phyloP scores from a whole-genome alignment of 768 basidiomycete species.

The Termitomyces sp. region DNA sequence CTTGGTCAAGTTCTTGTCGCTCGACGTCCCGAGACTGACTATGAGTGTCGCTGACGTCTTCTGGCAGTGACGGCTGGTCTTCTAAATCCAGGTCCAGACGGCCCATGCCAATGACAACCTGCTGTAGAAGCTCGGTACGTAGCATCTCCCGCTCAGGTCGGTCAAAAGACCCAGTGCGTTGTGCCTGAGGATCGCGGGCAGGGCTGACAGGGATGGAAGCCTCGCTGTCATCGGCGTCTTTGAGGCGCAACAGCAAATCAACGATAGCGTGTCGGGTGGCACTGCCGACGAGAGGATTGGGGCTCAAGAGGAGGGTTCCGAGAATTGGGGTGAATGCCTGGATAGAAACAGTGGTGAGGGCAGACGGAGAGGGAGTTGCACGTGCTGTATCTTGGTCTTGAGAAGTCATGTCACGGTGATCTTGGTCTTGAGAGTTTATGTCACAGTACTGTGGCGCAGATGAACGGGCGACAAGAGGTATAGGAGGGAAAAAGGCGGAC shows the following conservation, averaged over 20 bases:
- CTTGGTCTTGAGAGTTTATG: constrained; percentile 37
- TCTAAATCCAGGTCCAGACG: constrained; percentile 48
- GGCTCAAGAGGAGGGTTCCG: constrained; percentile 81
- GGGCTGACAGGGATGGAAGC: constrained; percentile 24
- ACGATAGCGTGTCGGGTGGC: constrained; percentile 76
- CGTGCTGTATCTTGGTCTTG: constrained; percentile 32
- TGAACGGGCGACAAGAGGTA: constrained; percentile 5
- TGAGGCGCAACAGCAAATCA: constrained; percentile 69
- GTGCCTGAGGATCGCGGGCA: constrained; percentile 34
- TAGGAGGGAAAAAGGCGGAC: constrained; percentile 28
- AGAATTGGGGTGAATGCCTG: constrained; percentile 91
- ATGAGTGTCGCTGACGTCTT: not conserved
- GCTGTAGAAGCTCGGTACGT: constrained; percentile 77
- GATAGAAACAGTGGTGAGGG: constrained; percentile 58
- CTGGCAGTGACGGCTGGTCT: constrained; percentile 13
- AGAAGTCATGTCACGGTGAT: constrained; percentile 58
- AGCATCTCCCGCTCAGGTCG: constrained; percentile 58
- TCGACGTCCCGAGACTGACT: not conserved
- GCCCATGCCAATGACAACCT: constrained; percentile 89
- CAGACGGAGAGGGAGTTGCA: constrained; percentile 30
- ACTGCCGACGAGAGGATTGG: constrained; percentile 70
- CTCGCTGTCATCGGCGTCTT: constrained; percentile 52
- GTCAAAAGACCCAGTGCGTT: constrained; percentile 46
- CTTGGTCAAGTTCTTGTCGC: not conserved
- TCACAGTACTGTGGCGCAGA: constrained; percentile 55